Base-by-base conservation (phyloP, 2,329 filamentous ascomycete genomes). In the Arthrinium puccinioides region DNA sequence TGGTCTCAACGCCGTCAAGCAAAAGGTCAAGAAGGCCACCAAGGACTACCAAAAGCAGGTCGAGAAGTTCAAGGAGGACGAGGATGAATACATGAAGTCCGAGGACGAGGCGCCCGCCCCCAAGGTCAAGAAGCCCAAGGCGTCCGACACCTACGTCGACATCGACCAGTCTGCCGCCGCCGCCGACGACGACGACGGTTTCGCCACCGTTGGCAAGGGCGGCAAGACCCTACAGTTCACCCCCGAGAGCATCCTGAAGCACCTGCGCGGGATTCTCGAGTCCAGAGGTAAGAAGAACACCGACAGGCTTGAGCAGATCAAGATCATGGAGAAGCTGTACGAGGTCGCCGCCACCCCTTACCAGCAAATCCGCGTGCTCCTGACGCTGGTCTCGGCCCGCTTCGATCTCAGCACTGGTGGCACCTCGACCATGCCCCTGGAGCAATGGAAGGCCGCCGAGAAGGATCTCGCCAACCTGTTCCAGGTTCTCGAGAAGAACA, bases 221-320 rank as follows among this genome's bases (percentile, higher is more conserved):
- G 92, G 92, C 48, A 87, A 87, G 62, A 80, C 87, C 36, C 73
- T 97, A 40, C 82, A 86, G 54, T 97, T 94, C 64, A 98, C 94
- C 10, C 85, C 90, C 16, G 92, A 98, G 70, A 92, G 89, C 62
- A 98, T 98, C 57, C 84, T 97, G 63, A 98, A 98, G 74, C 88
- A 97, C 63, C 76, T 98, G 36, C 81, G 90, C 40, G 78, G 81
- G 36, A 97, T 98, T 56, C 74, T 97, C 59, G 92, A 98, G 70
- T 89, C 90, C 41, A 79, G 92, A 70, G 92, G 92, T 61, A 94
- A 95, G 74, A 98, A 98, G 79, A 97, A 97, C 72, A 96, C 92
- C 47, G 92, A 98, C 63, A 83, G 88, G 33, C 59, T 78, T 32
- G 92, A 98, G 67, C 92, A 98, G 67, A 97, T 98, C 64, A 83